Evolutionary conservation across 129 eudicot species (phyloP).

Genomic region (Rutidosis leptorrhynchoides): DNA sequence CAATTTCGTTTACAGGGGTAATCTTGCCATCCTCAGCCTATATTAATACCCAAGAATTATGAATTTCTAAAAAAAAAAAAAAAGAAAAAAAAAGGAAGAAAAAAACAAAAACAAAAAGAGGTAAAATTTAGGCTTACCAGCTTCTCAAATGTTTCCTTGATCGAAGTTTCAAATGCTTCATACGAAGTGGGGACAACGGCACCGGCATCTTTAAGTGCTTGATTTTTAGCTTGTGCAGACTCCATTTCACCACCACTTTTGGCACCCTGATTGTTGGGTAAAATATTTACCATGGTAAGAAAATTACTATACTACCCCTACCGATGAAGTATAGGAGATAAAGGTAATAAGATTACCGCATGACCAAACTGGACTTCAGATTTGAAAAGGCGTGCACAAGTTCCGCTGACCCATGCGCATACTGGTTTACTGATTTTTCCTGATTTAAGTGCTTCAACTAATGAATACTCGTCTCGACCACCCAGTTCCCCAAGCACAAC

Average conservation of each 20-base stretch:
- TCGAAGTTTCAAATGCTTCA: slow-evolving; percentile 82
- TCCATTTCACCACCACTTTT: slow-evolving; percentile 98
- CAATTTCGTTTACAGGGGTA: slow-evolving; percentile 66
- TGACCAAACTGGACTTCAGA: slow-evolving; percentile 99
- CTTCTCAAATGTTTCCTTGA: slow-evolving; percentile 78
- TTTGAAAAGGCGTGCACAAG: slow-evolving; percentile 93
- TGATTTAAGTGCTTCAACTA: slow-evolving; percentile 92
- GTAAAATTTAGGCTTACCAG: slow-evolving; percentile 44
- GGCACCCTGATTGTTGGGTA: slow-evolving; percentile 59
- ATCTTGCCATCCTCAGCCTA: slow-evolving; percentile 79
- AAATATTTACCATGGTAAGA: slow-evolving; percentile 5
- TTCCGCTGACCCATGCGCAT: slow-evolving; percentile 99
- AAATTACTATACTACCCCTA: slow-evolving; percentile 13
- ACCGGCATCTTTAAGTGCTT: slow-evolving; percentile 88
- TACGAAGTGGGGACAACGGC: slow-evolving; percentile 92
- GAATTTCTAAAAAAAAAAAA: slow-evolving; percentile 17
- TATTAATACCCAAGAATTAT: neutral
- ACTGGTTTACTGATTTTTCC: slow-evolving; percentile 92
- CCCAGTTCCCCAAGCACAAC: slow-evolving; percentile 99
- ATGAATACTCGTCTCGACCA: slow-evolving; percentile 95
- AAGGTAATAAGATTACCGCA: slow-evolving; percentile 56
- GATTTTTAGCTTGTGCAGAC: slow-evolving; percentile 97
- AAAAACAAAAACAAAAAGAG: slow-evolving; percentile 4
- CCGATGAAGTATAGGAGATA: neutral
- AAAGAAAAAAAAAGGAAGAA: neutral